phyloP scores from a whole-genome alignment of 164 flowering plant genomes.

The Chimonanthus praecox region DNA sequence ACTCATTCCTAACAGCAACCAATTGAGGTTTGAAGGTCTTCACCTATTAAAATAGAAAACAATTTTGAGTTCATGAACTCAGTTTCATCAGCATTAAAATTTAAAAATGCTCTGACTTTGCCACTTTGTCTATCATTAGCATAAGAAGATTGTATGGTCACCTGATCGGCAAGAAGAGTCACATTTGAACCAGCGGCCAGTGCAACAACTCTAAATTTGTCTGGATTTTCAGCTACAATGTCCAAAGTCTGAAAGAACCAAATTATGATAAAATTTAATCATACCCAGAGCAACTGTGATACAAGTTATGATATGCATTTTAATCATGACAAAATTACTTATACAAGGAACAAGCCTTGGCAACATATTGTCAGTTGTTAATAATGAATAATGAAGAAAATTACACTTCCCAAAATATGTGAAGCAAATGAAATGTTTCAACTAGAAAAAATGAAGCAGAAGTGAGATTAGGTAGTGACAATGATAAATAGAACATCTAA shows the following conservation, averaged over 20 bases:
- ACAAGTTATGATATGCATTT: neutral
- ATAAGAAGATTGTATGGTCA: slow-evolving; percentile 14
- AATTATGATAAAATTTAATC: neutral
- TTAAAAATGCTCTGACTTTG: slow-evolving; percentile 1
- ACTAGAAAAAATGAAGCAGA: neutral
- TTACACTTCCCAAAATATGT: neutral
- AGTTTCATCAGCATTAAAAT: neutral
- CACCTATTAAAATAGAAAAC: slow-evolving; percentile 38
- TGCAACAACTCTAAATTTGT: slow-evolving; percentile 87
- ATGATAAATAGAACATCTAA: neutral
- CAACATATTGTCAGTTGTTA: neutral
- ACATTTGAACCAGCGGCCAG: slow-evolving; percentile 98
- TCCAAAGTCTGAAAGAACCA: slow-evolving; percentile 70
- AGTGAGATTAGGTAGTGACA: neutral
- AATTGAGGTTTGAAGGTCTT: slow-evolving; percentile 76
- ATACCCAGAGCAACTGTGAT: neutral
- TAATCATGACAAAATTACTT: neutral
- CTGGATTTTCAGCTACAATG: slow-evolving; percentile 94
- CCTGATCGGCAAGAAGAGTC: slow-evolving; percentile 98
- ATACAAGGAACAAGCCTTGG: neutral
- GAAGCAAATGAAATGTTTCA: neutral
- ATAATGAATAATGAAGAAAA: too few species aligned
- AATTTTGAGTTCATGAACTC: neutral
- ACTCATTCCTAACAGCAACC: slow-evolving; percentile 80
- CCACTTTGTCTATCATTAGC: neutral